These are phyloP conservation scores for Dispira simplex DNA, from an alignment of 192 early-diverging fungal species.

Conservation along the genomic window DNA sequence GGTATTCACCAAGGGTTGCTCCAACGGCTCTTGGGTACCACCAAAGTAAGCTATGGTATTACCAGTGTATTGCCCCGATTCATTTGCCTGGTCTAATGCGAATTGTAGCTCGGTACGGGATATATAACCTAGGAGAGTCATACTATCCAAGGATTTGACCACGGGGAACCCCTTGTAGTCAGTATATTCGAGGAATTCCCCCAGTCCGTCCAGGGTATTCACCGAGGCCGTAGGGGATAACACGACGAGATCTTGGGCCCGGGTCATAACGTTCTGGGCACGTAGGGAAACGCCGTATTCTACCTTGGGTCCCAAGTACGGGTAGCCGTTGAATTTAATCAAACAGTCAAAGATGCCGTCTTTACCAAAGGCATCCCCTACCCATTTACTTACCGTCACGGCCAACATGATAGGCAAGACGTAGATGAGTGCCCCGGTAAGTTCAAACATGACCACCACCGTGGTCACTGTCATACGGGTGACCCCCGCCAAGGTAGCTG, in stretches of 20 bases:
- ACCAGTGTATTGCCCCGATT: conserved; percentile 1
- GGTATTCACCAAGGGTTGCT: background rate
- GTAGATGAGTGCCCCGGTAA: conserved; percentile 92
- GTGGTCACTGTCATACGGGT: conserved; percentile 87
- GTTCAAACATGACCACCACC: conserved; percentile 98
- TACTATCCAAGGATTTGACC: conserved; percentile 34
- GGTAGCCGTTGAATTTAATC: conserved; percentile 45
- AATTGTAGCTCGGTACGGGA: conserved; percentile 32
- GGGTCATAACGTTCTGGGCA: conserved; percentile 43
- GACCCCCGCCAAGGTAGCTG: conserved; percentile 59
- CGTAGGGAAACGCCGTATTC: conserved; percentile 32
- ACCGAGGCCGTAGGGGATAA: conserved; percentile 28
- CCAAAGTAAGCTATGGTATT: conserved; percentile 13
- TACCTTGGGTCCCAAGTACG: conserved; percentile 43
- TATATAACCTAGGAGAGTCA: conserved; percentile 56
- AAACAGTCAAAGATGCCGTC: conserved; percentile 35
- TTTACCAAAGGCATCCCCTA: conserved; percentile 26
- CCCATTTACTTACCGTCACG: conserved; percentile 36
- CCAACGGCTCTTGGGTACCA: background rate
- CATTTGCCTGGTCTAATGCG: background rate
- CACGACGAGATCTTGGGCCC: conserved; percentile 43
- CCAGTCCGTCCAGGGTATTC: conserved; percentile 25
- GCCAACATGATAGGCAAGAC: conserved; percentile 81
- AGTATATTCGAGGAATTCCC: conserved; percentile 30
- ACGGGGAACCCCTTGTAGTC: conserved; percentile 60